Base-by-base conservation (phyloP, 441 rosid genomes). In the Croton laevigatus region DNA sequence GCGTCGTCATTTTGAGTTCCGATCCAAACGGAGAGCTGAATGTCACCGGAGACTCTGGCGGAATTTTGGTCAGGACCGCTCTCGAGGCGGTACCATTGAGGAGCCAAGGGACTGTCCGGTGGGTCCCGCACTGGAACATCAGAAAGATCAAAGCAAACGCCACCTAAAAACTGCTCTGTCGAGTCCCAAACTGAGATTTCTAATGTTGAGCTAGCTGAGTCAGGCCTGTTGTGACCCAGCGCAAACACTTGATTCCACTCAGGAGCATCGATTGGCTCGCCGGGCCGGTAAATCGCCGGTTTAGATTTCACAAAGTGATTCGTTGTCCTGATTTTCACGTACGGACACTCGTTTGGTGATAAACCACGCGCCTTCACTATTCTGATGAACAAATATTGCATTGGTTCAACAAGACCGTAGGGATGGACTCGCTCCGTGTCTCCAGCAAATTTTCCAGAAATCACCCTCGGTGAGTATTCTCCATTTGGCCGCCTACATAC, bases 1-100 rank as follows among this genome's bases (percentile, higher is more conserved):
- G 97, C 98, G 27, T 89, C 97, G 27, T 94, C 98, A 0, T 89
- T 91, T 76, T 91, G 97, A 42, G 97, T 91, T 0, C 98, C 97
- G 16, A 94, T 90, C 98, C 98, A 94, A 0, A 91, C 97, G 32
- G 94, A 87, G 55, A 94, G 89, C 85, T 91, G 98, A 8, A 94
- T 80, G 72, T 94, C 97, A 51, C 98, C 98, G 52, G 84, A 80
- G 34, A 88, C 87, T 36, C 80, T 83, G 57, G 75, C 62, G 3
- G 74, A 69, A n/a, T 59, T 76, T 62, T 84, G 88, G 62, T 81
- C 85, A 0, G 81, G 81, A 14, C 83, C 81, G 54, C 86, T 78
- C 73, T 91, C 97, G 3, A 94, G 86, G 4, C 87, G 81, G 70
- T 89, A 90, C 98, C 98, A 94, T 66, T 83, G 97, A 40, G 97